Evolutionary conservation across 768 basidiomycete species (phyloP).

Genomic region (Cubamyces lactineus): DNA sequence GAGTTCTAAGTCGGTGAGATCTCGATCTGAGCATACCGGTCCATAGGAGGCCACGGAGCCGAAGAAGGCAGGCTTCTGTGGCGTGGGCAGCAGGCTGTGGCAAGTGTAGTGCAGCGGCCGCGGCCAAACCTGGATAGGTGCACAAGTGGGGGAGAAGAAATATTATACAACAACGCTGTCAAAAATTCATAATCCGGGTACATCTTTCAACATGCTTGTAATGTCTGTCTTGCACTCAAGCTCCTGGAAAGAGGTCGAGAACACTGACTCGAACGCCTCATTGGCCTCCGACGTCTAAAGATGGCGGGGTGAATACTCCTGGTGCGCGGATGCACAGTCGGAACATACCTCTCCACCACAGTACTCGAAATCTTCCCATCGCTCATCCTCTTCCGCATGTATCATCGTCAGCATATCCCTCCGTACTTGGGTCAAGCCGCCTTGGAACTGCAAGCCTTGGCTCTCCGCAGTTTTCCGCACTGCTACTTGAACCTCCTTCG

Average conservation of each 20-base stretch:
- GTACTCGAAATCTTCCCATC: constrained; percentile 72
- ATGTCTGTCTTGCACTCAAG: constrained; percentile 34
- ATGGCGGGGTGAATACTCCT: constrained; percentile 2
- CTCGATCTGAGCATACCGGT: background rate
- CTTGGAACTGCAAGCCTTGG: constrained; percentile 54
- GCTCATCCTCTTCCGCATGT: constrained; percentile 76
- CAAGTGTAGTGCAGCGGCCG: too few relatives aligned
- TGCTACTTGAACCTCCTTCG: constrained; percentile 78
- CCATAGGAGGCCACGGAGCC: background rate
- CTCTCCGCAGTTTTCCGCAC: constrained; percentile 69
- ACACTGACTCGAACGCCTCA: constrained; percentile 60
- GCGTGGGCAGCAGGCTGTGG: background rate
- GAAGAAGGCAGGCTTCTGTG: constrained; percentile 5
- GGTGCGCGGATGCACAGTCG: background rate
- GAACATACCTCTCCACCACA: constrained; percentile 62
- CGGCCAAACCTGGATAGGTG: too few relatives aligned
- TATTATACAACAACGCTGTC: background rate
- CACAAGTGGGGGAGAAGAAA: background rate
- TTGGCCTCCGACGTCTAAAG: constrained; percentile 60
- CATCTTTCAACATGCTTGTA: constrained; percentile 30
- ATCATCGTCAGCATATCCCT: constrained; percentile 80
- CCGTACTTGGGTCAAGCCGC: constrained; percentile 69
- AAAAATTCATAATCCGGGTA: constrained; percentile 25
- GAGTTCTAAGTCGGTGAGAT: background rate
- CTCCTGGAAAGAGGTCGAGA: constrained; percentile 53